These are phyloP conservation scores for Paramecium sonneborni DNA, from an alignment of 73 alveolate genomes.

Conservation along the genomic window DNA sequence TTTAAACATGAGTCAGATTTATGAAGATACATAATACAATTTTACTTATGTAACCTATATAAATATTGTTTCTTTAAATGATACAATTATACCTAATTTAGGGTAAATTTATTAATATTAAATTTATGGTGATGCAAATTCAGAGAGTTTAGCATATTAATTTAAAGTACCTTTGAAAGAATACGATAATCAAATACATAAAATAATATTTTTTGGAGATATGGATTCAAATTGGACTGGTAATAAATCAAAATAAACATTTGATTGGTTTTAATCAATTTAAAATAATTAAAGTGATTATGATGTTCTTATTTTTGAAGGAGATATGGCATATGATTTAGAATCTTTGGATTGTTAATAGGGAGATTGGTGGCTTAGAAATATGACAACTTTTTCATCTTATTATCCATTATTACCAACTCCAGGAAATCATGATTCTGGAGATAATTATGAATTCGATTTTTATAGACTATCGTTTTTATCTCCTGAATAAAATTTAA, in stretches of 20 bases:
- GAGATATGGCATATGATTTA: slow-evolving; percentile 53
- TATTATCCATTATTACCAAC: slow-evolving; percentile 2
- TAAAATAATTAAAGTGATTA: background rate
- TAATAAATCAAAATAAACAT: slow-evolving; percentile 20
- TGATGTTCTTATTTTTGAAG: slow-evolving; percentile 11
- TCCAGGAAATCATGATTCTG: slow-evolving; percentile 57
- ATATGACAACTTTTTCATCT: slow-evolving; percentile 23
- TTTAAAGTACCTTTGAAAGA: slow-evolving; percentile 30
- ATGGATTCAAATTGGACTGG: slow-evolving; percentile 48
- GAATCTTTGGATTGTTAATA: slow-evolving; percentile 19
- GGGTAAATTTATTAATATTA: background rate
- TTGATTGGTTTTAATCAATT: slow-evolving; percentile 3
- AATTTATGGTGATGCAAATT: background rate
- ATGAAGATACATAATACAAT: background rate
- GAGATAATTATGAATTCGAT: background rate
- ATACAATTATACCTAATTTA: background rate
- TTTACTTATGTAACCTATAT: background rate
- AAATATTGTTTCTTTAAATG: background rate
- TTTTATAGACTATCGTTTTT: background rate
- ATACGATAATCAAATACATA: background rate
- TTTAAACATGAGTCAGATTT: background rate
- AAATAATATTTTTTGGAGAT: slow-evolving; percentile 37
- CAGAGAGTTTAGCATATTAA: background rate
- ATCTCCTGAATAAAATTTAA: background rate
- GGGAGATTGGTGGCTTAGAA: slow-evolving; percentile 39